A percentile compares a stretch with the other conserved stretches of the same genome.
Conservation (phyloP, 768 basidiomycete species). For the Krasilnikovozyma curviuscula region DNA sequence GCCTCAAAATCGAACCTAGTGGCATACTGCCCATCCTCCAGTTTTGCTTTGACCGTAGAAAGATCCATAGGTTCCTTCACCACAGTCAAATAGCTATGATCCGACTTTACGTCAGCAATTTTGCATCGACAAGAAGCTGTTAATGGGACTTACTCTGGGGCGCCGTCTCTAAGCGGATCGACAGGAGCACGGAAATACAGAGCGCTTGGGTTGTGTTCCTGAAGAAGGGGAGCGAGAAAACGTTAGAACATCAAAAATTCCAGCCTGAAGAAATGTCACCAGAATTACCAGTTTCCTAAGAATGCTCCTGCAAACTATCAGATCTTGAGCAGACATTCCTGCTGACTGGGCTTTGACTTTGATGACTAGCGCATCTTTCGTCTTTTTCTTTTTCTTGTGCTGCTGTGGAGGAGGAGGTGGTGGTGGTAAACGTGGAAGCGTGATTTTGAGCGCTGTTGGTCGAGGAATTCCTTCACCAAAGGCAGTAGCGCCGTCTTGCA, state of each 20-base stretch:
- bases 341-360: conserved; percentile 57
- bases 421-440: conserved; percentile 12
- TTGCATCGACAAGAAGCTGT: conserved; percentile 6
- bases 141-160: conserved; percentile 47
- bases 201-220: conserved; percentile 43
- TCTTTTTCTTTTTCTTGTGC: conserved; percentile 17
- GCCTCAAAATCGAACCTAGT: conserved; percentile 62
- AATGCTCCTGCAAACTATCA: conserved; percentile 20
- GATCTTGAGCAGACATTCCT: conserved; percentile 58
- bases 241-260: not conserved
- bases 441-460: conserved; percentile 14
- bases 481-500: no score
- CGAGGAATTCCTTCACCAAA: not conserved
- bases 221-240: not conserved
- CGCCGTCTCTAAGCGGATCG: conserved; percentile 83
- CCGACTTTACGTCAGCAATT: not conserved
- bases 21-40: conserved; percentile 68
- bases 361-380: conserved; percentile 35
- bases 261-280: not conserved
- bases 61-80: conserved; percentile 92
- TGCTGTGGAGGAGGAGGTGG: conserved; percentile 1
- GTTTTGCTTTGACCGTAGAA: conserved; percentile 64
- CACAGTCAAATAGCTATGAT: conserved; percentile 60
- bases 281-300: conserved; percentile 2
- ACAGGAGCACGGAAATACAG: conserved; percentile 66